Evolutionary conservation across 495 filamentous ascomycete genomes (phyloP), one percentile per base, ranked within the genome.

Genomic region (Wilcoxina mikolae): DNA sequence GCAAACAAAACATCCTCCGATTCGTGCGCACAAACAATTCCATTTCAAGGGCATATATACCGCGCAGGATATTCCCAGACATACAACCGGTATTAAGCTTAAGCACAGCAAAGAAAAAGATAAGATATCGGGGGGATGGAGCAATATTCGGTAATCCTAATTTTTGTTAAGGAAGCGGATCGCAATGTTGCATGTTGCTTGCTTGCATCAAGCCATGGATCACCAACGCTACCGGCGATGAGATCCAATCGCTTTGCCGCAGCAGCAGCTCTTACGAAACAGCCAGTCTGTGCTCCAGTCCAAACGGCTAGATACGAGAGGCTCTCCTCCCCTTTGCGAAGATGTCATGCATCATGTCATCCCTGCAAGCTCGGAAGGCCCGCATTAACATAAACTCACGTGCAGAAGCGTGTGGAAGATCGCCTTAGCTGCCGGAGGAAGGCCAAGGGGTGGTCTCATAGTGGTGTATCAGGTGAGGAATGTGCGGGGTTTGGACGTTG

Each of bases 371-470:
- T 45, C 42, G 42, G 42, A 45, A 45, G 11, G 42, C 42, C 42
- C 42, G 42, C 42, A 45, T 12, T 7, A 45, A 23, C 42, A 45
- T 45, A 7, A 45, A 45, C 42, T 45, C 42, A 45, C 42, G 42
- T 45, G 42, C 42, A 45, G 42, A 38, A 7, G 9, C n/a, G n/a
- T n/a, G n/a, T n/a, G n/a, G n/a, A n/a, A n/a, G n/a, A n/a, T n/a
- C n/a, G n/a, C 31, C 31, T 38, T 38, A n/a, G 31, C 31, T 38
- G n/a, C n/a, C 31, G 7, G 42, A 7, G 11, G 42, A 10, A 18
- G 42, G 9, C 18, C 18, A 45, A 22, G 11, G 7, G 20, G 42
- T 9, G 42, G 11, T 12, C 20, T 10, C 42, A 12, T 7, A 18
- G 7, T 7, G 9, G 11, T 45, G 42, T 45, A 23, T 45, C 42